Evolutionary conservation across 495 filamentous ascomycete species (phyloP).

Genomic region (Penicillium diatomitis): DNA sequence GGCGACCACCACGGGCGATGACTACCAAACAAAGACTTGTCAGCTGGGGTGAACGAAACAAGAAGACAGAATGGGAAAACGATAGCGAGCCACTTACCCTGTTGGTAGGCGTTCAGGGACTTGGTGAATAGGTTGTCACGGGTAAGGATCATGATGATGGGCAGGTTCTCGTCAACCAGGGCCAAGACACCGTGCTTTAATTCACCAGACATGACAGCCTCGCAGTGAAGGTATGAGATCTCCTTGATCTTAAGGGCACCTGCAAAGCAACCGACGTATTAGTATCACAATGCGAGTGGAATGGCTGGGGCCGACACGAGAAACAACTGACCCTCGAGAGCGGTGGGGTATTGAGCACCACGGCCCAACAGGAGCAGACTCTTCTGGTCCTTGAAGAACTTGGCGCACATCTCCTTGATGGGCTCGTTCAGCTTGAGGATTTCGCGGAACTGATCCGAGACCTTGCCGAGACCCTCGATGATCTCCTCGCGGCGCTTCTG

Average conservation of each 20-base stretch:
- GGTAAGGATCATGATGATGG: constrained; percentile 99
- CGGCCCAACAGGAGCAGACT: constrained; percentile 85
- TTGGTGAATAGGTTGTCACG: constrained; percentile 93
- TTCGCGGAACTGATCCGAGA: constrained; percentile 86
- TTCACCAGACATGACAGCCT: constrained; percentile 99
- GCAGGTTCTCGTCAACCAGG: constrained; percentile 93
- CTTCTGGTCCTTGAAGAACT: constrained; percentile 95
- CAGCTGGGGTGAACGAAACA: background rate
- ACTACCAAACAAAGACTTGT: constrained; percentile 38
- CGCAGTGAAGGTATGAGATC: constrained; percentile 98
- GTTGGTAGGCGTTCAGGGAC: constrained; percentile 96
- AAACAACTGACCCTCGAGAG: constrained; percentile 66
- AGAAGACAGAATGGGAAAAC: background rate
- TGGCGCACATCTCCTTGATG: constrained; percentile 86
- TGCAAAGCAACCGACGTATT: constrained; percentile 10
- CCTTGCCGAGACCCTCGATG: constrained; percentile 79
- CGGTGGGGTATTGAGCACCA: constrained; percentile 93
- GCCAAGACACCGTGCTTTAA: constrained; percentile 97
- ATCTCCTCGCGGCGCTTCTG: constrained; percentile 88
- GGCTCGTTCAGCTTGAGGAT: constrained; percentile 82
- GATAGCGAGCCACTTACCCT: constrained; percentile 50
- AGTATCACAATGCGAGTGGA: background rate
- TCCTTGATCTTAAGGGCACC: constrained; percentile 98
- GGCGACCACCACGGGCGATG: constrained; percentile 84
- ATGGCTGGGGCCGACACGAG: background rate